Evolutionary conservation across 768 basidiomycete species (phyloP).

Genomic region (Pleurotus eryngii): DNA sequence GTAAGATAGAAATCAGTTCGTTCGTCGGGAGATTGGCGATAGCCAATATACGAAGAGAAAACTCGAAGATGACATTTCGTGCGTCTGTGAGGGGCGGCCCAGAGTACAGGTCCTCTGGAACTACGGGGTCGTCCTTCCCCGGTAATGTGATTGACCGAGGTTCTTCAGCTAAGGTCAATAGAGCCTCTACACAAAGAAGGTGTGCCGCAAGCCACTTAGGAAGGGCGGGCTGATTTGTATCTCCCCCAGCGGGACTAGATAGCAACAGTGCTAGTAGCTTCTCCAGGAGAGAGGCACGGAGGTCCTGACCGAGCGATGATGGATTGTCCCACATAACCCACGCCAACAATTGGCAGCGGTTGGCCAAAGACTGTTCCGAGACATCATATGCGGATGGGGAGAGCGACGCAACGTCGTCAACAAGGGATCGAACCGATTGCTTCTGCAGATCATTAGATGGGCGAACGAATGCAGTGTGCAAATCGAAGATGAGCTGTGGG

Average conservation of each 20-base stretch:
- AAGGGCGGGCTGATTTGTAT: slow-evolving; percentile 48
- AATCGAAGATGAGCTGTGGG: slow-evolving; percentile 84
- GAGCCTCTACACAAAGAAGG: slow-evolving; percentile 80
- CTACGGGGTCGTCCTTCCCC: slow-evolving; percentile 65
- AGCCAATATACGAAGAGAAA: slow-evolving; percentile 68
- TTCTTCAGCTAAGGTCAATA: slow-evolving; percentile 75
- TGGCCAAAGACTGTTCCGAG: slow-evolving; percentile 74
- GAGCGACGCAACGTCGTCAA: slow-evolving; percentile 74
- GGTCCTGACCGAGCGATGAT: slow-evolving; percentile 50
- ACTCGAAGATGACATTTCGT: slow-evolving; percentile 67
- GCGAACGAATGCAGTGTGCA: slow-evolving; percentile 78
- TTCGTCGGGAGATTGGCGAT: slow-evolving; percentile 67
- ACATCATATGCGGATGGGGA: slow-evolving; percentile 63
- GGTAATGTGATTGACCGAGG: slow-evolving; percentile 64
- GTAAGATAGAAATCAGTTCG: slow-evolving; percentile 76
- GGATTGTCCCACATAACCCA: slow-evolving; percentile 77
- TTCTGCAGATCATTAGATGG: slow-evolving; percentile 54
- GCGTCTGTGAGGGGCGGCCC: slow-evolving; percentile 65
- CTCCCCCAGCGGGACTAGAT: slow-evolving; percentile 48
- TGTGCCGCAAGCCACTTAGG: slow-evolving; percentile 90
- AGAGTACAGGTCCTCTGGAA: slow-evolving; percentile 43
- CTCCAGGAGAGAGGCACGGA: slow-evolving; percentile 61
- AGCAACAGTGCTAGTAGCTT: slow-evolving; percentile 63
- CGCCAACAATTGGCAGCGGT: slow-evolving; percentile 82
- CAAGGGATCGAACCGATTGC: slow-evolving; percentile 65